Evolutionary conservation across 768 basidiomycete genomes (phyloP).

Genomic region (Termitomyces sp.): DNA sequence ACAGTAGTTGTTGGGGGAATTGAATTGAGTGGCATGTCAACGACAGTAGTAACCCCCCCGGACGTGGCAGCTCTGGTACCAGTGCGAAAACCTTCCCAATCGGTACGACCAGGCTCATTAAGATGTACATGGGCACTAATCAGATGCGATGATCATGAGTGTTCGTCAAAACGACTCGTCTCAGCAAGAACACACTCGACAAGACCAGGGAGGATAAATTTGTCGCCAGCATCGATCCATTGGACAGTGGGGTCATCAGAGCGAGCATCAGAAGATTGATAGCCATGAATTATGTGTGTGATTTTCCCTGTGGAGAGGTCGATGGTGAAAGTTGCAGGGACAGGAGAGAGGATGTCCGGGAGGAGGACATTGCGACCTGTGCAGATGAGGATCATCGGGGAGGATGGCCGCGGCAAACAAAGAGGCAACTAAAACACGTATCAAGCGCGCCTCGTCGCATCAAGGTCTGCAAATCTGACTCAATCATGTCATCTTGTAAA

Average conservation of each 20-base stretch:
- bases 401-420: not conserved
- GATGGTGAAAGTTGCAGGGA: conserved; percentile 67
- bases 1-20: conserved; percentile 94
- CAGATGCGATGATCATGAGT: conserved; percentile 5
- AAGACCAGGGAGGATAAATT: conserved; percentile 71
- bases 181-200: conserved; percentile 59
- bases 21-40: conserved; percentile 98
- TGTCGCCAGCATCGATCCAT: conserved; percentile 57
- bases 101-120: conserved; percentile 90
- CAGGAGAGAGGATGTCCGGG: conserved; percentile 43
- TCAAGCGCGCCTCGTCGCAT: not conserved
- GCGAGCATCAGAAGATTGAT: conserved; percentile 30
- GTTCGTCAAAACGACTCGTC: conserved; percentile 9
- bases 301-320: conserved; percentile 61
- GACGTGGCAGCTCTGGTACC: conserved; percentile 90
- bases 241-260: conserved; percentile 27
- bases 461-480: not conserved
- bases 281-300: conserved; percentile 38
- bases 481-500: not conserved
- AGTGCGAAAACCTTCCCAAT: conserved; percentile 93
- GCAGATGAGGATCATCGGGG: conserved; percentile 33
- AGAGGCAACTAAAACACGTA: not conserved
- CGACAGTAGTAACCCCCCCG: conserved; percentile 92
- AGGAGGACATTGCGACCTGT: conserved; percentile 59
- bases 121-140: conserved; percentile 86